These are phyloP conservation scores for Euphorbia peplus DNA, from an alignment of 345 rosid species.

Conservation along the genomic window DNA sequence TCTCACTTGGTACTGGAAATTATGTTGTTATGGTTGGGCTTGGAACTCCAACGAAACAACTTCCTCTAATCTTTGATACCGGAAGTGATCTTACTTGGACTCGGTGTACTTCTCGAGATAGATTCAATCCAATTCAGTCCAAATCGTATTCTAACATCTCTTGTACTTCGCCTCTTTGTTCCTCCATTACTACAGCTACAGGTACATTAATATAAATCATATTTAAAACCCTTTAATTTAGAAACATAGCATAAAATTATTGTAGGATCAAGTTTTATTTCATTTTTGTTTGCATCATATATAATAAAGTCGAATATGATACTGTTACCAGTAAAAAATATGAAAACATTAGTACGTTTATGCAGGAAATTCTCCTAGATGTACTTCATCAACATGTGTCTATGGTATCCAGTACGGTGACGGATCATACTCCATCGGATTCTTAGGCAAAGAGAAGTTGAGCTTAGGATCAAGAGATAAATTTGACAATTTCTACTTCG, in stretches of 20 bases:
- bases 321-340: too few species aligned
- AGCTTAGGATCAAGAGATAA: slow-evolving; percentile 44
- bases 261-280: too few species aligned
- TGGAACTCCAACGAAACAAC: not conserved
- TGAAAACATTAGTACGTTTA: too few species aligned
- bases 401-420: slow-evolving; percentile 80
- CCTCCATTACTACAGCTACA: slow-evolving; percentile 46
- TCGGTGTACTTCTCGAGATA: slow-evolving; percentile 11
- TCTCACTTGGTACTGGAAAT: slow-evolving; percentile 24
- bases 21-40: slow-evolving; percentile 1
- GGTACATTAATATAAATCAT: slow-evolving; percentile 28
- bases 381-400: slow-evolving; percentile 55
- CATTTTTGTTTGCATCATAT: too few species aligned
- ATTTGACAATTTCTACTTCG: slow-evolving; percentile 48
- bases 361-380: slow-evolving; percentile 46
- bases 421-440: slow-evolving; percentile 57
- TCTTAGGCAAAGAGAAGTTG: slow-evolving; percentile 55
- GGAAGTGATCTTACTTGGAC: slow-evolving; percentile 29
- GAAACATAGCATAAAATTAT: too few species aligned
- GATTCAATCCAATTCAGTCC: slow-evolving; percentile 25
- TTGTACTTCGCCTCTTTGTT: slow-evolving; percentile 44
- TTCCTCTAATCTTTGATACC: not conserved
- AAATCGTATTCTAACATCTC: slow-evolving; percentile 56
- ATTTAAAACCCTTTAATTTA: too few species aligned
- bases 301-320: too few species aligned